Evolutionary conservation across 176 grass and related monocot genomes (phyloP), one percentile per base, ranked within the genome.

Genomic region (Guadua angustifolia): DNA sequence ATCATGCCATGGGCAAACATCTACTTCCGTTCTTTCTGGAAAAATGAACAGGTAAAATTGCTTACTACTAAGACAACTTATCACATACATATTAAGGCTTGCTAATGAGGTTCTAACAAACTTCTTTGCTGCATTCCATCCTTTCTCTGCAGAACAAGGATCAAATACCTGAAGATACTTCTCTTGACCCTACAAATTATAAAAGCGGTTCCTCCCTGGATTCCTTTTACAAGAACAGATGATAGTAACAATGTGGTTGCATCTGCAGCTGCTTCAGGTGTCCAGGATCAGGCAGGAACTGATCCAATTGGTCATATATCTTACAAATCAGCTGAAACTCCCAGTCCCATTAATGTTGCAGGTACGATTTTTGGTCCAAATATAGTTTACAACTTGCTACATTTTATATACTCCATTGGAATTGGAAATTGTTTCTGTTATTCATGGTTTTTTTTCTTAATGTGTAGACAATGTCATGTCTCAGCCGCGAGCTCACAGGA

Each of bases 11-110:
- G n/a, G n/a, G n/a, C n/a, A n/a, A n/a, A n/a, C n/a, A n/a, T n/a
- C n/a, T n/a, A n/a, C n/a, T 94, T 87, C 57, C 86, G 90, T 74
- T 94, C 92, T 67, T 88, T 90, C 52, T 94, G 90, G 90, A 97
- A 97, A 91, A 94, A 91, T 84, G 70, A 53, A 40, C 84, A 88
- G 90, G 90, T 94, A 82, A 79, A 56, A 12, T 68, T 55, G 18
- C 18, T 46, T 61, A 66, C 67, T 15, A 45, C 4, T 25, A 43
- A 15, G 7, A 65, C 3, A 15, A 33, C 25, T 64, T 50, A 33
- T 12, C 6, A 49, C 58, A 38, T 50, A 29, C 50, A 64, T 16
- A 46, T 33, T 35, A 29, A 58, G 42, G 32, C 2, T 52, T 77
- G 19, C 60, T 22, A 53, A 55, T 21, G 40, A 75, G 25, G 24